Base-by-base conservation (phyloP, 352 stramenopile species). In the Phytopythium cucurbitacearum region DNA sequence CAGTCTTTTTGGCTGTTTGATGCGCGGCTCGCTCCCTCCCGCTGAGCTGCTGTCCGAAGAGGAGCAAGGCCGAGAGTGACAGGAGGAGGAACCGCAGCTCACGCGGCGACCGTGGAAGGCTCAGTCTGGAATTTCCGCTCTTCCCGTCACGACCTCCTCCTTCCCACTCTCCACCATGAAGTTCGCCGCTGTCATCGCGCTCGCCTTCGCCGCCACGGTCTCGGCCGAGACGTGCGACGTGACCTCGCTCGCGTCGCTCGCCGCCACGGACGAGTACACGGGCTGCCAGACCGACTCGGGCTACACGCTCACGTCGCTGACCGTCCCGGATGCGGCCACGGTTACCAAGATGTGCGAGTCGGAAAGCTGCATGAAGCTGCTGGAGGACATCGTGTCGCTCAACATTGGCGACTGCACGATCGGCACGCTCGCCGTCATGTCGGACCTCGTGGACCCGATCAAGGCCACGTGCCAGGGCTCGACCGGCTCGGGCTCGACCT, bases 241-340 rank as follows among this genome's bases (percentile, higher is more conserved):
- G 40, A 65, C 45, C 36, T 55, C 53, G 41, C 58, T 73, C 44
- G 12, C 49, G 58, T 51, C 51, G 48, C 55, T 76, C 11, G 43
- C 67, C 39, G 55, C 52, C 12, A 63, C 44, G 28, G 11, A 43
- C 39, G 52, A 65, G 47, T 64, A 50, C 35, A 70, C 54, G 32
- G 54, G 48, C 40, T 76, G 67, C 47, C 32, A 53, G 34, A 45
- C 52, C 28, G 57, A 65, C 37, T 76, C 67, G 5, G 60, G 60
- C 21, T 76, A 76, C 55, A 49, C 52, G 10, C 51, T 70, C 38
- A 68, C 57, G 15, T 76, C 67, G 49, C 52, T 73, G 40, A 16
- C 43, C 36, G 53, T 62, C n/a, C 67, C 67, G 5, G 58, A 62
- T n/a, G 55, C 61, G 32, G 46, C 52, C 35, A 34, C 68, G 56